Conservation (phyloP, 2,329 filamentous ascomycete species). For the Clarireedia homoeocarpa region DNA sequence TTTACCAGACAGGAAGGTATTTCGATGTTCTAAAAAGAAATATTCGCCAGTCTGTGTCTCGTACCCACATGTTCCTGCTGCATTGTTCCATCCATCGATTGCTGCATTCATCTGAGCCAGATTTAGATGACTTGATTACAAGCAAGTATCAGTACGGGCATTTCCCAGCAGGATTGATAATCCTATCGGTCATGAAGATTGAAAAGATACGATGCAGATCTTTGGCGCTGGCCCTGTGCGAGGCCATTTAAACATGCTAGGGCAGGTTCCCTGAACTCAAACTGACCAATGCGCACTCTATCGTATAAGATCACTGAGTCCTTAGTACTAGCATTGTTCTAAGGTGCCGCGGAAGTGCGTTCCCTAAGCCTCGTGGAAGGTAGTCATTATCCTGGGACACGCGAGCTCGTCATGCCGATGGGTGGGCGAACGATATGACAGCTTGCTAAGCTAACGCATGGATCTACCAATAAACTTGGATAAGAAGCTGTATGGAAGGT, state of each 20-base stretch:
- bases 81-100: no score
- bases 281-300: neutral
- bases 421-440: no score
- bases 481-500: neutral
- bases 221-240: conserved; percentile 3
- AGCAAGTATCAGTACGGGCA: neutral
- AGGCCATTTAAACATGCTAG: neutral
- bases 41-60: no score
- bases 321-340: neutral
- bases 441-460: neutral
- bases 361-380: neutral
- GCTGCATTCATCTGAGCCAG: no score
- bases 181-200: neutral
- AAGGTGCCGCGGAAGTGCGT: neutral
- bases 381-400: neutral
- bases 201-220: neutral
- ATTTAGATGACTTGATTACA: neutral
- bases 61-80: no score
- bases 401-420: no score
- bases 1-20: no score
- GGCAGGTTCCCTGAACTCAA: neutral
- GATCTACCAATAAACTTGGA: neutral
- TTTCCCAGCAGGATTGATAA: neutral
- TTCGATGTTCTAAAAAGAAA: no score
- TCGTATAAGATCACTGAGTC: neutral